Evolutionary conservation across 73 alveolate genomes (phyloP), one percentile per base, ranked within the genome.

Genomic region (Paramecium biaurelia): DNA sequence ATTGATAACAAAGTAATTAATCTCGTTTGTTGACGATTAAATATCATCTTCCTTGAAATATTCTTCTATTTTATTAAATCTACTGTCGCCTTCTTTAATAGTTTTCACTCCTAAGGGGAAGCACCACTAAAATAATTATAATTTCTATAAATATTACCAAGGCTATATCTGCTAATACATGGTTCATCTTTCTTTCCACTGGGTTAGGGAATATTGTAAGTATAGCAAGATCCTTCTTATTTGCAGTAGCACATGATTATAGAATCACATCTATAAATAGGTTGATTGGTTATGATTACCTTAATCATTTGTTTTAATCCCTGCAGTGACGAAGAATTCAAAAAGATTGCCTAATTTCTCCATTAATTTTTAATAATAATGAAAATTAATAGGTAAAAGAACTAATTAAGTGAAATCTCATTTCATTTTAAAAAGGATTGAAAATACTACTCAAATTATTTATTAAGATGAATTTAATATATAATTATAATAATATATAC

Each of bases 261-360:
- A 79, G 56, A 10, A 79, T 41, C 56, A 79, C 70, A 47, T 79
- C 90, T 72, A 72, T 4, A 72, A 12, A 15, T 38, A 79, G 11
- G 10, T 6, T 79, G 41, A 42, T 37, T 43, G 5, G 34, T 53
- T 53, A 23, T 53, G 68, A 18, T 11, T 35, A 79, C 90, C 90
- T 47, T 79, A 26, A 42, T 79, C 90, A 41, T 43, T 79, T 1
- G 90, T 41, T 21, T 79, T 79, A 15, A 79, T 79, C 20, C 90
- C 90, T 10, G 90, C 56, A 24, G 90, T 79, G 43, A 79, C 90
- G 26, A 79, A 79, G 72, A 79, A 79, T 79, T 79, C 90, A 79
- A 79, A 79, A 9, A 79, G 49, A 45, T 79, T 79, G 12, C 90
- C 90, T 45, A 79, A 79, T 79, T 79, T 79, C 56, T 79, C 90